phyloP scores from a whole-genome alignment of 768 basidiomycete species.

The Pisolithus albus region DNA sequence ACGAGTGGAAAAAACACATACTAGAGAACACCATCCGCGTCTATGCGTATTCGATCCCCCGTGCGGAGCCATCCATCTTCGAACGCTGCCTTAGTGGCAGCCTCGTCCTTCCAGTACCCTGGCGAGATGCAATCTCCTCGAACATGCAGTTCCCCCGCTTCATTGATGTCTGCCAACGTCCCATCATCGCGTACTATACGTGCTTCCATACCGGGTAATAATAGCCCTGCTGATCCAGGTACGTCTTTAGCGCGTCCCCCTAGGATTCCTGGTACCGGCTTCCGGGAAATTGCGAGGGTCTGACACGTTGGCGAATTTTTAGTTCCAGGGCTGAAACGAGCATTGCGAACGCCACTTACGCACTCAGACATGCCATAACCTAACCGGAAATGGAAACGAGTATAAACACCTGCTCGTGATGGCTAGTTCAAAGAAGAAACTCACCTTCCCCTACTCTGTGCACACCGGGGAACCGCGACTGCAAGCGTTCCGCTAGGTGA shows the following conservation, averaged over 20 bases:
- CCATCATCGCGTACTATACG: constrained; percentile 58
- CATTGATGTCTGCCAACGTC: constrained; percentile 42
- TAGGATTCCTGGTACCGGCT: constrained; percentile 40
- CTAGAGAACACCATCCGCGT: constrained; percentile 60
- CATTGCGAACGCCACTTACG: constrained; percentile 33
- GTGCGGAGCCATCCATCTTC: constrained; percentile 65
- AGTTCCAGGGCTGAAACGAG: not conserved
- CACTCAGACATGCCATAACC: constrained; percentile 71
- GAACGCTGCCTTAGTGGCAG: constrained; percentile 62
- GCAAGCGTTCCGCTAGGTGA: constrained; percentile 39
- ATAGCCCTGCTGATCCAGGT: constrained; percentile 46
- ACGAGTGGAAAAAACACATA: constrained; percentile 27
- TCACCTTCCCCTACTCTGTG: constrained; percentile 41
- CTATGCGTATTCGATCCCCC: constrained; percentile 62
- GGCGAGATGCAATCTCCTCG: constrained; percentile 47
- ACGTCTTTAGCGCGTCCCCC: constrained; percentile 35
- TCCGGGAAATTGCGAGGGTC: constrained; percentile 48
- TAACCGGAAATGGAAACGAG: constrained; percentile 16
- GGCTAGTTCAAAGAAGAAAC: constrained; percentile 5
- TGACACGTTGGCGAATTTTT: constrained; percentile 18
- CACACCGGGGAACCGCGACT: constrained; percentile 29
- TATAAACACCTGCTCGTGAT: not conserved
- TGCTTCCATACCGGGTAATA: constrained; percentile 59
- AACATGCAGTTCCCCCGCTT: constrained; percentile 63
- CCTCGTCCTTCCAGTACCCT: constrained; percentile 70